Percentiles rank a stretch among this genome's conserved stretches.
These are phyloP conservation scores for Colletotrichum tanaceti DNA, from an alignment of 2,329 filamentous ascomycete species.

Conservation along the genomic window DNA sequence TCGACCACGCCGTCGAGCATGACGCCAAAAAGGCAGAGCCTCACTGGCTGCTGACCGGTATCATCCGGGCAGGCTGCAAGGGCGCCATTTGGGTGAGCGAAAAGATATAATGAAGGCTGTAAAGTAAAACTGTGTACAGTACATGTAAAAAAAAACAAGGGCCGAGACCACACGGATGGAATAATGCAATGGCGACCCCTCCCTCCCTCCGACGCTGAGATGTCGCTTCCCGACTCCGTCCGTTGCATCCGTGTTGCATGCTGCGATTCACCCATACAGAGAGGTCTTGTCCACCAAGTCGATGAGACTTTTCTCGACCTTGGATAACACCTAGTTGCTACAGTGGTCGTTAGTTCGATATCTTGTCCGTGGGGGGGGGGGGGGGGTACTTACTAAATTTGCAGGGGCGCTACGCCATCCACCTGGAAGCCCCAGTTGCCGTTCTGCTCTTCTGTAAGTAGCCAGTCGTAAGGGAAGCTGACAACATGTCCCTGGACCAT, in stretches of 20 bases:
- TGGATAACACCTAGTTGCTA: slow-evolving; percentile 49
- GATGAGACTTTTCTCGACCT: slow-evolving; percentile 10
- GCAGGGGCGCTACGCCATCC: slow-evolving; percentile 93
- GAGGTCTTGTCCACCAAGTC: slow-evolving; percentile 8
- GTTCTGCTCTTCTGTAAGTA: slow-evolving; percentile 88
- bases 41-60: slow-evolving; percentile 86
- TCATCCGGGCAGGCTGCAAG: slow-evolving; percentile 90
- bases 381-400: slow-evolving; percentile 83
- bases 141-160: slow-evolving; percentile 38
- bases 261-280: slow-evolving; percentile 20
- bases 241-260: neutral
- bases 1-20: slow-evolving; percentile 94
- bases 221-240: slow-evolving; percentile 9
- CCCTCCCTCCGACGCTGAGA: neutral
- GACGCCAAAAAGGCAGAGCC: slow-evolving; percentile 91
- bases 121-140: slow-evolving; percentile 41
- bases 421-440: slow-evolving; percentile 98
- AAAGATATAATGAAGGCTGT: slow-evolving; percentile 62
- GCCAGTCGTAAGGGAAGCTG: slow-evolving; percentile 95
- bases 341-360: slow-evolving; percentile 45
- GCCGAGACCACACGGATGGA: slow-evolving; percentile 28
- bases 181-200: slow-evolving; percentile 12
- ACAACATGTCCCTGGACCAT: slow-evolving; percentile 91
- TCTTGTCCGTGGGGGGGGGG: neutral
- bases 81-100: slow-evolving; percentile 94